Evolutionary conservation across 2,329 filamentous ascomycete species (phyloP).

Genomic region (Fusarium illudens): DNA sequence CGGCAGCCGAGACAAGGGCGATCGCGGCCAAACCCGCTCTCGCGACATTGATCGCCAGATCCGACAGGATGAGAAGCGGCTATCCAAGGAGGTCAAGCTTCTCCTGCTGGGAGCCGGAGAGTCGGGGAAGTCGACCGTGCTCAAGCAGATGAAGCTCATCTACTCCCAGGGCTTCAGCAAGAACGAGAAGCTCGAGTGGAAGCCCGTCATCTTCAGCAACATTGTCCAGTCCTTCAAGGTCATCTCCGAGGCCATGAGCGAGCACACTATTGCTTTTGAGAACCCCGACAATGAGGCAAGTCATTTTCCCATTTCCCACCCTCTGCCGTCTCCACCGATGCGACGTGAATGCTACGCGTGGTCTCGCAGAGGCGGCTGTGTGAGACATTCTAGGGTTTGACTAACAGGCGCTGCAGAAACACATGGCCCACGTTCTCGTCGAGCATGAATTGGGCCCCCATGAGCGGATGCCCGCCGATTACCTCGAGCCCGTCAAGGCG

Average conservation of each 20-base stretch:
- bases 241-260: conserved; percentile 89
- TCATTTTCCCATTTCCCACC: background rate
- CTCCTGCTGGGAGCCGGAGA: conserved; percentile 92
- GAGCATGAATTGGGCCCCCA: conserved; percentile 85
- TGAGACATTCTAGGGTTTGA: conserved; percentile 42
- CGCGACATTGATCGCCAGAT: conserved; percentile 87
- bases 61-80: conserved; percentile 85
- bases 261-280: conserved; percentile 82
- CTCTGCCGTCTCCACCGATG: background rate
- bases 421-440: conserved; percentile 78
- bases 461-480: conserved; percentile 80
- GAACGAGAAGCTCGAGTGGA: conserved; percentile 90
- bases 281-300: conserved; percentile 80
- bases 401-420: conserved; percentile 66
- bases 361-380: conserved; percentile 2
- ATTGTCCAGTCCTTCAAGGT: conserved; percentile 91
- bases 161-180: conserved; percentile 92
- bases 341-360: background rate
- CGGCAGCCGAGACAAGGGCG: conserved; percentile 61
- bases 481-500: conserved; percentile 80
- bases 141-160: conserved; percentile 99
- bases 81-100: conserved; percentile 91
- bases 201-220: conserved; percentile 95
- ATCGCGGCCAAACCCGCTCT: conserved; percentile 63
- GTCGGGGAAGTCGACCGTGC: conserved; percentile 88